These are phyloP conservation scores for Solanum medicagineum DNA, from an alignment of 257 asterid species.

Conservation along the genomic window DNA sequence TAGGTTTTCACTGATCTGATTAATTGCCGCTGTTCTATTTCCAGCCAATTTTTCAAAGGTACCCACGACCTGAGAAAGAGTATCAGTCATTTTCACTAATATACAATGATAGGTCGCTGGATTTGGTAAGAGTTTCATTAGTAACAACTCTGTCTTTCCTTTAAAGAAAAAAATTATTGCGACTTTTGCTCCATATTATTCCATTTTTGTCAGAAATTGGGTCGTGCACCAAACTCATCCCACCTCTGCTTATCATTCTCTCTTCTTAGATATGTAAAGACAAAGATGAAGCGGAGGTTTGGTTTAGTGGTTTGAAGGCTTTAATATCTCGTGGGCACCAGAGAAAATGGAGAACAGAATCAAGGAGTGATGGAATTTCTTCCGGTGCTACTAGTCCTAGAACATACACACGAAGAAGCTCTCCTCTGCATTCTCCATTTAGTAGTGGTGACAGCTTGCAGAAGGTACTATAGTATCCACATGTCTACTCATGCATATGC, in stretches of 20 bases:
- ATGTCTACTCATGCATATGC: neutral
- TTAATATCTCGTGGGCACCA: constrained; percentile 72
- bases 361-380: constrained; percentile 82
- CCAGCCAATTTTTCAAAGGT: constrained; percentile 89
- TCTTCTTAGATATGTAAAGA: constrained; percentile 76
- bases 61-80: constrained; percentile 95
- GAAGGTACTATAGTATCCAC: constrained; percentile 36
- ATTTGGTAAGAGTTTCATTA: constrained; percentile 49
- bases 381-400: constrained; percentile 91
- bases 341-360: constrained; percentile 76
- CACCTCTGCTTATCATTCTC: constrained; percentile 3
- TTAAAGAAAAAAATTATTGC: neutral
- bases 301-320: constrained; percentile 96
- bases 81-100: constrained; percentile 90
- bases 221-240: neutral
- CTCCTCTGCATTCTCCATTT: constrained; percentile 85
- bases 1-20: neutral
- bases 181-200: neutral
- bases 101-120: constrained; percentile 86
- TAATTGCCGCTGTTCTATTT: constrained; percentile 6
- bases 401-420: constrained; percentile 72
- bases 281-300: constrained; percentile 96
- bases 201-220: neutral
- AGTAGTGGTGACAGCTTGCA: constrained; percentile 61
- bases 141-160: neutral